phyloP scores from a whole-genome alignment of 176 grass and related monocot species.

The Olyra latifolia region DNA sequence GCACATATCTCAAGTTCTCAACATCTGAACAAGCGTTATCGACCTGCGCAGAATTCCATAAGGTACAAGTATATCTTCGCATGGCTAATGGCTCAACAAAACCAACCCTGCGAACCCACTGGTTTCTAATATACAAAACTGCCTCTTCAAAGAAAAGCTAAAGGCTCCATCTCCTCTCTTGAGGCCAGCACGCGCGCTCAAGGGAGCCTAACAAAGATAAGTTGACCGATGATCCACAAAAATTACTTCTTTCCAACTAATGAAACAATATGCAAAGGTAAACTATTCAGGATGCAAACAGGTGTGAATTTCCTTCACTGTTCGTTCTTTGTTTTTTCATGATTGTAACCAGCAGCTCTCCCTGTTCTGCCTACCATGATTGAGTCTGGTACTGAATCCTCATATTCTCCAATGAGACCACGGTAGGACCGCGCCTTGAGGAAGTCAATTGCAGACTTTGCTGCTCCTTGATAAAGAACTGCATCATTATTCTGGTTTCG shows the following conservation, averaged over 20 bases:
- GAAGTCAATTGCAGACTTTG: slow-evolving; percentile 70
- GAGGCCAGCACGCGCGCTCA: not conserved
- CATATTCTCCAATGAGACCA: slow-evolving; percentile 65
- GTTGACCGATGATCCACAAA: not conserved
- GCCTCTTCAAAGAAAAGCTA: not conserved
- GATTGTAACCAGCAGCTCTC: slow-evolving; percentile 70
- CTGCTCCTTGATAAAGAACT: slow-evolving; percentile 74
- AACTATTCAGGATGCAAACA: not conserved
- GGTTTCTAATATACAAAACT: not conserved
- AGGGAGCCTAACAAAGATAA: not conserved
- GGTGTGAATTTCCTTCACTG: not conserved
- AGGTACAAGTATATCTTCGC: not conserved
- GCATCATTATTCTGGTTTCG: slow-evolving; percentile 45
- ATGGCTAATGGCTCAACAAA: not conserved
- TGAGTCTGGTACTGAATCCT: slow-evolving; percentile 41
- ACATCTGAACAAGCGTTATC: not conserved
- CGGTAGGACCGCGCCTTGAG: slow-evolving; percentile 69
- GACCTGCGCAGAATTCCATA: not conserved
- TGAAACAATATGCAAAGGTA: not conserved
- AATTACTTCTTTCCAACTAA: not conserved
- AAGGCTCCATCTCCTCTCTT: not conserved
- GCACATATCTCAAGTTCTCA: not conserved
- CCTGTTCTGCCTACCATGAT: slow-evolving; percentile 61
- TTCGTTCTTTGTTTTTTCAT: slow-evolving; percentile 41
- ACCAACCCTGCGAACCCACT: not conserved